A percentile compares a stretch with the other conserved stretches of the same genome.
Conservation (phyloP, 1,284 basidiomycete genomes). For the Cutaneotrichosporon curvatum region DNA sequence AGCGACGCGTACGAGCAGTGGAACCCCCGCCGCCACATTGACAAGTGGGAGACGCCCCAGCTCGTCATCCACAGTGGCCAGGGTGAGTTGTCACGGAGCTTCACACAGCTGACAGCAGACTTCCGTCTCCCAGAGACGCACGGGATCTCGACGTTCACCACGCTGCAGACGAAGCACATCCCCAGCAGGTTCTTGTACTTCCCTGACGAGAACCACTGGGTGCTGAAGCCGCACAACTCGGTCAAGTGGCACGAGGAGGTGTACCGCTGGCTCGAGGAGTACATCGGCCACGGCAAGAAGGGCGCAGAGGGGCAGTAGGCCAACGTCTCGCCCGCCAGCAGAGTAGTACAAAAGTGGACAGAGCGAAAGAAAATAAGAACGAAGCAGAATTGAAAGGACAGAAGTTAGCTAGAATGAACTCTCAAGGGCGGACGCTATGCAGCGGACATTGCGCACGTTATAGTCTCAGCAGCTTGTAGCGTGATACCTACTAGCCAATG, state of each 20-base stretch:
- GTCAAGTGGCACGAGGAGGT: slow-evolving; percentile 67
- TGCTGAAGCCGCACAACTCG: slow-evolving; percentile 46
- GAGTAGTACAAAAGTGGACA: too few relatives aligned
- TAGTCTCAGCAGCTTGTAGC: too few relatives aligned
- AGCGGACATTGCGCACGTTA: too few relatives aligned
- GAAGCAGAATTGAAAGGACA: too few relatives aligned
- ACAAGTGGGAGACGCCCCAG: slow-evolving; percentile 77
- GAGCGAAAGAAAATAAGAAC: too few relatives aligned
- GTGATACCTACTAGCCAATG: too few relatives aligned
- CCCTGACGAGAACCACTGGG: slow-evolving; percentile 92
- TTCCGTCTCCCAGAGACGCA: slow-evolving; percentile 76
- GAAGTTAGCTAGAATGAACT: too few relatives aligned
- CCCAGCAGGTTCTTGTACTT: slow-evolving; percentile 80
- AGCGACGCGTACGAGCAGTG: slow-evolving; percentile 40
- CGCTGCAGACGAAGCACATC: slow-evolving; percentile 52
- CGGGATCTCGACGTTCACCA: slow-evolving; percentile 56
- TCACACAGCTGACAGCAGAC: slow-evolving; percentile 50
- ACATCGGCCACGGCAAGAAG: slow-evolving; percentile 50
- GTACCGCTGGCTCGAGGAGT: slow-evolving; percentile 75
- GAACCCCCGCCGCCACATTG: slow-evolving; percentile 66
- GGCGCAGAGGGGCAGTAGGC: too few relatives aligned
- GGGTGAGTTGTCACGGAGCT: slow-evolving; percentile 31
- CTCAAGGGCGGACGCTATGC: too few relatives aligned
- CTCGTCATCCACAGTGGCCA: slow-evolving; percentile 78
- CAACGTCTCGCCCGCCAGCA: too few relatives aligned